phyloP scores from a whole-genome alignment of 2,329 filamentous ascomycete genomes.

The Penicillium sp. region DNA sequence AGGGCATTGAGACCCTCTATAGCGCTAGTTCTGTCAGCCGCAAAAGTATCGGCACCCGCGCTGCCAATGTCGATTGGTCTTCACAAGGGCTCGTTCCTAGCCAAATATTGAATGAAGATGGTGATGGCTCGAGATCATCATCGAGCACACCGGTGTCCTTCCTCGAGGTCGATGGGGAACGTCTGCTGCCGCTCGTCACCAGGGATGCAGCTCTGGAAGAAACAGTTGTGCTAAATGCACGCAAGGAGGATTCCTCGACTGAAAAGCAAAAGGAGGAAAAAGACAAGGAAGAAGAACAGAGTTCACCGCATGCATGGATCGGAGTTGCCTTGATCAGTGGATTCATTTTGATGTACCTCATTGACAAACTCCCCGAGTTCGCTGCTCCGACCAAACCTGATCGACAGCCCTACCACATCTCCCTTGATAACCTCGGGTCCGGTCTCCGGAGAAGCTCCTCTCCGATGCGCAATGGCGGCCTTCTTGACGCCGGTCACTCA shows the following conservation, averaged over 20 bases:
- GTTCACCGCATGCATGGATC: conserved; percentile 71
- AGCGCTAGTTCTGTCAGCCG: conserved; percentile 48
- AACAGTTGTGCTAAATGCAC: conserved; percentile 25
- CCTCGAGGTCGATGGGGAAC: conserved; percentile 19
- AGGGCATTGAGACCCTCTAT: conserved; percentile 90
- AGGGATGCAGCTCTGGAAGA: conserved; percentile 14
- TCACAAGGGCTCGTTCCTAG: conserved; percentile 25
- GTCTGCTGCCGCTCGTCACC: conserved; percentile 10
- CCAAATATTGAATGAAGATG: conserved; percentile 6
- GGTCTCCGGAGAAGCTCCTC: conserved; percentile 50
- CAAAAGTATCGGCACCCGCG: conserved; percentile 36
- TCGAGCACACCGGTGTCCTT: conserved; percentile 15
- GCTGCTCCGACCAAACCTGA: conserved; percentile 65
- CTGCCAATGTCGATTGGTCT: conserved; percentile 33
- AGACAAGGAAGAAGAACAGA: conserved; percentile 40
- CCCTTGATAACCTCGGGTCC: conserved; percentile 75
- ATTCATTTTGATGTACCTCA: conserved; percentile 95
- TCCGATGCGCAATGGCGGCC: conserved; percentile 42
- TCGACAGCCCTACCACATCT: conserved; percentile 79
- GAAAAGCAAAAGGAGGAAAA: conserved; percentile 43
- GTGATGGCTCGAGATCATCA: not conserved
- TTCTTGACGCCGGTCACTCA: conserved; percentile 35
- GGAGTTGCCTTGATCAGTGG: conserved; percentile 84
- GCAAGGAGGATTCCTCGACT: conserved; percentile 34
- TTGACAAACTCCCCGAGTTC: conserved; percentile 81